phyloP scores from a whole-genome alignment of 2,329 filamentous ascomycete genomes.

The Madurella fahalii region DNA sequence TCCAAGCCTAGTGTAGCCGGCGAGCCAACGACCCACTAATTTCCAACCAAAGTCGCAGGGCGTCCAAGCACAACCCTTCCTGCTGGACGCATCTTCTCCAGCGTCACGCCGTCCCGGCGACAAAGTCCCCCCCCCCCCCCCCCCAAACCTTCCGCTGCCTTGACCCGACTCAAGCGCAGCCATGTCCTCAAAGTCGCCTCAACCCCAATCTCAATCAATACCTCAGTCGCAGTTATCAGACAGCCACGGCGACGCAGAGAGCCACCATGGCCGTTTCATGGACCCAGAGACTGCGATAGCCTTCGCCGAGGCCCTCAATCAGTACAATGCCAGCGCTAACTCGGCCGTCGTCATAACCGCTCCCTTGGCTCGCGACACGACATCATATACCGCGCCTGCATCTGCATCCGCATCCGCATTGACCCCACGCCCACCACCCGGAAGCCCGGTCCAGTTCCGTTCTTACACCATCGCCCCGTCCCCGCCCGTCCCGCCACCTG shows the following conservation, averaged over 20 bases:
- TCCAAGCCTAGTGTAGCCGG: neutral
- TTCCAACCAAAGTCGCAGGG: neutral
- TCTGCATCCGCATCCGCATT: slow-evolving; percentile 12
- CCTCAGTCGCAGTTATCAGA: slow-evolving; percentile 2
- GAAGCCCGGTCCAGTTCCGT: slow-evolving; percentile 26
- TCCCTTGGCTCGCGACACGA: slow-evolving; percentile 11
- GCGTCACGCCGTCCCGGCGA: slow-evolving; percentile 6
- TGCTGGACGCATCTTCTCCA: neutral
- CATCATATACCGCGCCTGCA: slow-evolving; percentile 1
- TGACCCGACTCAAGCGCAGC: slow-evolving; percentile 11
- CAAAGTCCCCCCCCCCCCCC: neutral
- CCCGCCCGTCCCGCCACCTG: slow-evolving; percentile 23
- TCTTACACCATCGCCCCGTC: slow-evolving; percentile 31
- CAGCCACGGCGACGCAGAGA: slow-evolving; percentile 10
- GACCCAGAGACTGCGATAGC: slow-evolving; percentile 25
- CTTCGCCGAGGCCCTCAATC: slow-evolving; percentile 24
- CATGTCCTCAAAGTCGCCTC: slow-evolving; percentile 16
- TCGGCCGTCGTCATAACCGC: slow-evolving; percentile 16
- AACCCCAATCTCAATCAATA: slow-evolving; percentile 2
- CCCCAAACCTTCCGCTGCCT: neutral
- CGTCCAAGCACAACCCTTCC: neutral
- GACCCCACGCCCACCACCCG: slow-evolving; percentile 11
- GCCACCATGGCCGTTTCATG: slow-evolving; percentile 16
- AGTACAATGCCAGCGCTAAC: slow-evolving; percentile 22
- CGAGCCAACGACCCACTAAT: neutral